Percentiles rank a stretch among this genome's conserved stretches.
These are phyloP conservation scores for Talaromyces sp. DNA, from an alignment of 2,329 filamentous ascomycete genomes.

Conservation along the genomic window DNA sequence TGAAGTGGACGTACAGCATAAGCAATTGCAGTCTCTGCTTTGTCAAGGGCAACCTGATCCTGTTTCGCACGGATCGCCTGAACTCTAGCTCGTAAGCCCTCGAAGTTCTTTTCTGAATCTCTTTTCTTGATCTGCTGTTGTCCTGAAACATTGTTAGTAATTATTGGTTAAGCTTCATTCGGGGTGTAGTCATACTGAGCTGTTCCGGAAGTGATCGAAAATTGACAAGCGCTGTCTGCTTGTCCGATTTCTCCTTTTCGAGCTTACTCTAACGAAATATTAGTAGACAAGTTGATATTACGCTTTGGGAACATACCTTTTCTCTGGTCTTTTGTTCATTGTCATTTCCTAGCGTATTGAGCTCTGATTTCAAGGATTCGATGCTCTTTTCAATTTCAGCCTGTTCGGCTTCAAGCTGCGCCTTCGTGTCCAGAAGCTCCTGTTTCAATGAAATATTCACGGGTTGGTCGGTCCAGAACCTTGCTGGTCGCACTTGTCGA, in stretches of 20 bases:
- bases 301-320: constrained; percentile 36
- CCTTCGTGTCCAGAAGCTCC: constrained; percentile 52
- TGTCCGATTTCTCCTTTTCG: constrained; percentile 57
- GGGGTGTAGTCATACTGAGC: constrained; percentile 53
- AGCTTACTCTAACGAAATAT: constrained; percentile 24
- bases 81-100: constrained; percentile 45
- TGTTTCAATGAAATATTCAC: constrained; percentile 58
- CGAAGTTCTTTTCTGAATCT: constrained; percentile 36
- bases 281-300: background rate
- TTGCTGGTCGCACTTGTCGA: constrained; percentile 55
- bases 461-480: constrained; percentile 71
- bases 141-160: constrained; percentile 24
- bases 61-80: constrained; percentile 49
- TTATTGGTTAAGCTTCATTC: constrained; percentile 14
- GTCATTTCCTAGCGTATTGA: constrained; percentile 22
- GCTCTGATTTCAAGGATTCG: constrained; percentile 25
- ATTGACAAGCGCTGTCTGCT: constrained; percentile 61
- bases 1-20: constrained; percentile 46
- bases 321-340: constrained; percentile 29
- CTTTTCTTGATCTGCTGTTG: constrained; percentile 45
- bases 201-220: constrained; percentile 66
- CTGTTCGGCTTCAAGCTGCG: constrained; percentile 41
- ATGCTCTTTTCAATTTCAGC: constrained; percentile 26
- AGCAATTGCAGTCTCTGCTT: constrained; percentile 52
- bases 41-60: constrained; percentile 53